phyloP scores from a whole-genome alignment of 2,329 filamentous ascomycete genomes.

The Emergomyces pasteurianus region DNA sequence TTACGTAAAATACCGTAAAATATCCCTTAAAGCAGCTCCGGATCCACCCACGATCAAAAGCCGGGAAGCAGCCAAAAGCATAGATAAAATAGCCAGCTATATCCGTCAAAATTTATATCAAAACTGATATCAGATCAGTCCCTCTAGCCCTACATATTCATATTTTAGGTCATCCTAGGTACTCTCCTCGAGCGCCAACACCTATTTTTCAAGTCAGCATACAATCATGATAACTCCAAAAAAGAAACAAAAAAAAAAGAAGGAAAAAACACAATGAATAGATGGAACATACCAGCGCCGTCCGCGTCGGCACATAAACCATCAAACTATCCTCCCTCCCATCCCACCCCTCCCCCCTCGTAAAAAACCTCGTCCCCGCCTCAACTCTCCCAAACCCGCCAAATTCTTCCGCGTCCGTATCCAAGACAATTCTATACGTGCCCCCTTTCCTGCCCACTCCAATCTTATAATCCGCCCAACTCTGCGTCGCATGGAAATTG shows the following conservation, averaged over 20 bases:
- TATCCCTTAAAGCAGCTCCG: neutral
- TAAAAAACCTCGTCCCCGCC: conserved; percentile 78
- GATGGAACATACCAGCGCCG: conserved; percentile 56
- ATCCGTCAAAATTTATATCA: neutral
- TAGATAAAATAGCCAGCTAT: too few species aligned
- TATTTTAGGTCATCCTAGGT: neutral
- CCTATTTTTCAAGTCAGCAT: conserved; percentile 25
- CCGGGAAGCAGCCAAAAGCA: too few species aligned
- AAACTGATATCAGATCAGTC: too few species aligned
- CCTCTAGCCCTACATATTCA: too few species aligned
- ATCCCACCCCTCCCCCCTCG: conserved; percentile 84
- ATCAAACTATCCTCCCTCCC: conserved; percentile 80
- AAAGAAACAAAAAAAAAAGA: neutral
- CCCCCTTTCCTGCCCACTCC: conserved; percentile 66
- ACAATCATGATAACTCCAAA: conserved; percentile 6
- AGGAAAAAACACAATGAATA: neutral
- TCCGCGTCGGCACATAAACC: conserved; percentile 75
- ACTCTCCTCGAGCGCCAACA: conserved; percentile 40
- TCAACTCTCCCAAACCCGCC: conserved; percentile 72
- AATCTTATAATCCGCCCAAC: conserved; percentile 85
- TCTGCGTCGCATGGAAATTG: conserved; percentile 80
- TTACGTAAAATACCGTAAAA: neutral
- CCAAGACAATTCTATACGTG: conserved; percentile 76
- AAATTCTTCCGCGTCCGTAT: conserved; percentile 63
- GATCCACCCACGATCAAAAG: conserved; percentile 2